These are phyloP conservation scores for Rhodotorula sp. DNA, from an alignment of 1,284 basidiomycete genomes.

Conservation along the genomic window DNA sequence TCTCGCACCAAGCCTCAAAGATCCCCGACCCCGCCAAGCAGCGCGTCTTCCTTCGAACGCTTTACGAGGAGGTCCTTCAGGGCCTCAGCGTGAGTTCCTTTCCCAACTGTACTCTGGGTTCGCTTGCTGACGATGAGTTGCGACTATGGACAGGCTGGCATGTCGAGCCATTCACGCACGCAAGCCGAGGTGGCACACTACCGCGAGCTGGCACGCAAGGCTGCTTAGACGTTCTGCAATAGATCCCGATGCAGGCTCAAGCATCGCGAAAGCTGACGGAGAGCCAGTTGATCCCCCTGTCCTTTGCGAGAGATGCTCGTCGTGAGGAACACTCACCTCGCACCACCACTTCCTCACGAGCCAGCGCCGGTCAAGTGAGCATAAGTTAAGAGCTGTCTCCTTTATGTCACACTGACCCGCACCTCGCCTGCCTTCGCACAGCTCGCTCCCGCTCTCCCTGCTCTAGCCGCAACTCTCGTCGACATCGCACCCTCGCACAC, in stretches of 20 bases:
- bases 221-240: background rate
- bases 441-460: too few species aligned
- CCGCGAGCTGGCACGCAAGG: conserved; percentile 51
- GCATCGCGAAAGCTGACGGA: too few species aligned
- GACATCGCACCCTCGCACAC: too few species aligned
- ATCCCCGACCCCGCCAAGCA: conserved; percentile 63
- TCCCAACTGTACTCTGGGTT: background rate
- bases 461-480: too few species aligned
- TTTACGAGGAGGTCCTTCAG: conserved; percentile 74
- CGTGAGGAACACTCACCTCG: too few species aligned
- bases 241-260: background rate
- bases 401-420: too few species aligned
- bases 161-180: conserved; percentile 57
- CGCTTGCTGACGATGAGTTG: too few species aligned
- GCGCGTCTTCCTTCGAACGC: conserved; percentile 66
- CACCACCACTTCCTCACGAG: too few species aligned
- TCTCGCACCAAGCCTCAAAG: conserved; percentile 68
- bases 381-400: too few species aligned
- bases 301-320: too few species aligned
- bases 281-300: background rate
- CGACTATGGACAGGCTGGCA: background rate
- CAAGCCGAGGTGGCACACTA: conserved; percentile 63
- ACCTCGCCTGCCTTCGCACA: too few species aligned
- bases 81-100: conserved; percentile 65
- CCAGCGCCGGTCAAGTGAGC: too few species aligned